Percentiles rank a stretch among this genome's conserved stretches.
These are phyloP conservation scores for Condylostoma magnum DNA, from an alignment of 169 alveolate species.

Conservation along the genomic window DNA sequence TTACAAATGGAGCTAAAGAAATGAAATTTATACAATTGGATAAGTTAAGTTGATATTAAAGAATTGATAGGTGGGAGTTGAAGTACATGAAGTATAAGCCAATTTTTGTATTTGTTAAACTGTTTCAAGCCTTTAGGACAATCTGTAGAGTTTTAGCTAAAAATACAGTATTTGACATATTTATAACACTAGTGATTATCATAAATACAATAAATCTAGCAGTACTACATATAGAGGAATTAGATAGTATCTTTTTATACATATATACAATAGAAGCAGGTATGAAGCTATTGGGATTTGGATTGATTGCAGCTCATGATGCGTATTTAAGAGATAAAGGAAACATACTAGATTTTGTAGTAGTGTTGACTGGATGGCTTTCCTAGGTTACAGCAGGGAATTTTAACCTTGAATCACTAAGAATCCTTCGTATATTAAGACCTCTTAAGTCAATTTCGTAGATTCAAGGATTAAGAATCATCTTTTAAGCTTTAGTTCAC, in stretches of 20 bases:
- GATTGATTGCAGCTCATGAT: conserved; percentile 28
- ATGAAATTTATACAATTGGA: no score
- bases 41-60: no score
- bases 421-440: conserved; percentile 68
- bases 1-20: no score
- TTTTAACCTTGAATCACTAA: conserved; percentile 47
- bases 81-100: no score
- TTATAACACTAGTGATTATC: neutral
- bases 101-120: no score
- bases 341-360: conserved; percentile 65
- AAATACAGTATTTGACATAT: conserved; percentile 18
- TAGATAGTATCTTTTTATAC: conserved; percentile 48
- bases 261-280: conserved; percentile 61
- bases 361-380: conserved; percentile 61
- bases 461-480: conserved; percentile 55
- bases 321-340: conserved; percentile 66
- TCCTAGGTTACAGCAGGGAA: conserved; percentile 35
- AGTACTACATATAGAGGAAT: neutral
- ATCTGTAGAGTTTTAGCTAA: neutral
- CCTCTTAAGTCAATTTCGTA: conserved; percentile 66
- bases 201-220: conserved; percentile 17
- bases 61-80: no score
- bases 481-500: conserved; percentile 55
- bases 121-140: no score
- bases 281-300: conserved; percentile 54